Evolutionary conservation across 2,329 filamentous ascomycete genomes (phyloP), one percentile per base, ranked within the genome.

Genomic region (Talaromyces sp.): DNA sequence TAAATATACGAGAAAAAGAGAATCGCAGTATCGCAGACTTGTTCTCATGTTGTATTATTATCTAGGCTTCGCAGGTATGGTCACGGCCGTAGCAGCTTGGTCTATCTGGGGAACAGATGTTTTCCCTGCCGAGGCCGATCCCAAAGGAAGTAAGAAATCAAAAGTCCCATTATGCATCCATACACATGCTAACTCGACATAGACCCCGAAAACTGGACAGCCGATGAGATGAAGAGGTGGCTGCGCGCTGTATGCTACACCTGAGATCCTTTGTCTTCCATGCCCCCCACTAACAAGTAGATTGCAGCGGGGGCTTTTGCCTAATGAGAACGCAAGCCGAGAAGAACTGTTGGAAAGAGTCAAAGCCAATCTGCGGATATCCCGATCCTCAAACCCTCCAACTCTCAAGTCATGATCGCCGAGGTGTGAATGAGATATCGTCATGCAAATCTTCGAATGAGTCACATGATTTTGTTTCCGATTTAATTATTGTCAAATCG

Each of bases 51-150:
- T 35, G 16, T 30, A n/a, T 36, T 27, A 41, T 44, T 9, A 65
- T 64, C 50, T 75, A 86, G 90, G 86, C 16, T 97, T 97, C 69
- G 86, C 88, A 4, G 90, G 89, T 9, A 81, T 95, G 47, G 83
- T 97, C 13, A 89, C 89, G 6, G 90, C 89, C 2, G 91, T 88
- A 2, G 88, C 91, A 14, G 85, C 84, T 37, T 96, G 89, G 87
- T 83, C 84, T 16, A 93, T 97, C 64, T 95, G 89, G 86, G 91
- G 91, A 51, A 82, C 84, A 48, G 90, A 93, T 58, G 82, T 97
- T 66, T 96, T 97, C 65, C 92, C 92, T 1, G 73, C 82, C 3
- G 78, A 86, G 60, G 55, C 79, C 43, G 91, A 96, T 68, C 91
- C 92, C n/a, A 89, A 78, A 24, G 91, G 91, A 55, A 82, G 90